Evolutionary conservation across 495 filamentous ascomycete species (phyloP), one percentile per base, ranked within the genome.

Genomic region (Emericellopsis terricola): DNA sequence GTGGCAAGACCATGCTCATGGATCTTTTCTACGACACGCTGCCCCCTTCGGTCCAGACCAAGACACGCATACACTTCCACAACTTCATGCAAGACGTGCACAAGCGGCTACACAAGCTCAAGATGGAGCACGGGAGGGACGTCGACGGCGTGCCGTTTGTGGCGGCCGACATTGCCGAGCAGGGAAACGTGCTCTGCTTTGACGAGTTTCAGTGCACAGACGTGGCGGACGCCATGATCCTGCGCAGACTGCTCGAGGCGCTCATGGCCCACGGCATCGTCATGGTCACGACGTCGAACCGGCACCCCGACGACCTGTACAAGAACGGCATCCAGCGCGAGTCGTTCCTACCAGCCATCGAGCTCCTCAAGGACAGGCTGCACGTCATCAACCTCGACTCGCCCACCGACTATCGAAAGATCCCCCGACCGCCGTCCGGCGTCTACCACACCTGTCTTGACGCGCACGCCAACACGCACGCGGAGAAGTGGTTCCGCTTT

Each of bases 61-160:
- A 92, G 63, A 91, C 78, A n/a, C 69, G 89, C 11, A 93, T 96
- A 43, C 89, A 97, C 60, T 97, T 97, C 58, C 84, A 96, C 60
- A 92, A 91, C 53, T 97, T 96, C 64, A 97, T 97, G 87, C 89
- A 97, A 56, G 81, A 92, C 56, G 82, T 96, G 39, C 89, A 97
- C 67, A 82, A 78, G 51, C 69, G 86, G 23, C 60, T 94, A 47
- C 89, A 97, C 56, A 68, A 70, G 43, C 76, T 92, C 49, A 94
- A 93, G 64, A 78, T 86, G 64, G 52, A 73, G 44, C 69, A 91
- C 52, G 91, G 89, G 4, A 82, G 76, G 46, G 84, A 97, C 51
- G 66, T 94, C 26, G 89, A 97, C 55, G 84, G 74, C 24, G 64
- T 97, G 28, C 85, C 85, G 8, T 87, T 93, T 50, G 78, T 97